Evolutionary conservation across 2,329 filamentous ascomycete species (phyloP), one percentile per base, ranked within the genome.

Genomic region (Phaeoacremonium minimum): DNA sequence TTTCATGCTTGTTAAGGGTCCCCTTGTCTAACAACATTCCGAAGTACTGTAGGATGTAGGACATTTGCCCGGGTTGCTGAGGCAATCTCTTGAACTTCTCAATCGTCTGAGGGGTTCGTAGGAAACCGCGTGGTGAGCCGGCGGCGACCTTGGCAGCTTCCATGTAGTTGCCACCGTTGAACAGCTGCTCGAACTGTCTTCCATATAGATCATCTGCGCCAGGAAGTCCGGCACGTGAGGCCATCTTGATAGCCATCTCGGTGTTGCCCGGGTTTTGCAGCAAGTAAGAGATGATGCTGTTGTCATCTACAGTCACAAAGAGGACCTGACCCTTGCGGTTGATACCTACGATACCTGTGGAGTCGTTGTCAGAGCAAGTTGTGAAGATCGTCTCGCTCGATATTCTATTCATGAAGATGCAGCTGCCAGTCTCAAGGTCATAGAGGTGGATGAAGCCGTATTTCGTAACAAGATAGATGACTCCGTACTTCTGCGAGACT

Each of bases 361-460:
- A 94, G 15, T 89, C 83, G 37, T 77, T 76, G 59, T 98, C 93
- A 22, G 83, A 70, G 32, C 87, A 85, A 15, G 90, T 96, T 17
- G 91, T 94, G 69, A 98, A 98, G 60, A 98, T 97, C 17, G 93
- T 98, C 60, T 98, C 93, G 71, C 89, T 95, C 20, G 93, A 98
- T 55, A 98, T 98, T 52, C 94, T 85, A 75, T 98, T 98, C 89
- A 98, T 94, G 77, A 96, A 98, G 58, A 98, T 93, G 60, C 88
- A 94, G 11, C 85, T 86, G 40, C 87, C 94, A 7, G 87, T 93
- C 71, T 98, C 94, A 39, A 98, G 80, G 56, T 98, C 94, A 67
- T 98, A 97, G 16, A 98, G 78, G 66, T 98, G 93, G 53, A 98
- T 97, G 67, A 97, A 98, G 36, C 93, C 93, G 56, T 96, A 98